A percentile compares a stretch with the other conserved stretches of the same genome.
These are phyloP conservation scores for Aureobasidium sp. DNA, from an alignment of 2,329 filamentous ascomycete species.

Conservation along the genomic window DNA sequence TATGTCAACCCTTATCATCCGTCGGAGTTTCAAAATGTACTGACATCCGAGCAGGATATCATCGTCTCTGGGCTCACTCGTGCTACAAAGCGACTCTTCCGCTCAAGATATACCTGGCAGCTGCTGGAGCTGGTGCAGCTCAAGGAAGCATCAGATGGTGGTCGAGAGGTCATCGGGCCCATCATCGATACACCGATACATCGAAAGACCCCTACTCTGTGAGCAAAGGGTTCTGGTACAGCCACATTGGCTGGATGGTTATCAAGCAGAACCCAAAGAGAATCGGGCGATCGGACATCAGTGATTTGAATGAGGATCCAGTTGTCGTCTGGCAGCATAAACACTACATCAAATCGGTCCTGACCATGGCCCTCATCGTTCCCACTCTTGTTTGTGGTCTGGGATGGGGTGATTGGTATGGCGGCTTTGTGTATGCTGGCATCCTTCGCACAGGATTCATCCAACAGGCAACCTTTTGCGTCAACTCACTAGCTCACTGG, in stretches of 20 bases:
- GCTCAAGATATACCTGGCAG: constrained; percentile 73
- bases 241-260: constrained; percentile 82
- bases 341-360: constrained; percentile 72
- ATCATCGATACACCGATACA: constrained; percentile 87
- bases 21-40: too few species aligned
- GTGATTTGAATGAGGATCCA: constrained; percentile 76
- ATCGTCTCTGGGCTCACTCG: constrained; percentile 78
- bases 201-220: constrained; percentile 89
- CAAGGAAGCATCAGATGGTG: constrained; percentile 85
- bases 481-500: constrained; percentile 90
- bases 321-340: constrained; percentile 83
- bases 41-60: constrained; percentile 45
- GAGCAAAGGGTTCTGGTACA: constrained; percentile 78
- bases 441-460: constrained; percentile 83
- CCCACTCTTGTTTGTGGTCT: constrained; percentile 68
- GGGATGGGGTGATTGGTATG: constrained; percentile 70
- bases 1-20: not conserved
- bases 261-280: constrained; percentile 89
- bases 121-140: constrained; percentile 71
- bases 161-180: constrained; percentile 76
- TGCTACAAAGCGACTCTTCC: constrained; percentile 71
- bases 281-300: constrained; percentile 79
- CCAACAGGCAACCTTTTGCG: constrained; percentile 87
- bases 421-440: constrained; percentile 76
- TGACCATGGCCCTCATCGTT: constrained; percentile 68